Evolutionary conservation across 2,329 filamentous ascomycete genomes (phyloP).

Genomic region (Botrytis paeoniae): DNA sequence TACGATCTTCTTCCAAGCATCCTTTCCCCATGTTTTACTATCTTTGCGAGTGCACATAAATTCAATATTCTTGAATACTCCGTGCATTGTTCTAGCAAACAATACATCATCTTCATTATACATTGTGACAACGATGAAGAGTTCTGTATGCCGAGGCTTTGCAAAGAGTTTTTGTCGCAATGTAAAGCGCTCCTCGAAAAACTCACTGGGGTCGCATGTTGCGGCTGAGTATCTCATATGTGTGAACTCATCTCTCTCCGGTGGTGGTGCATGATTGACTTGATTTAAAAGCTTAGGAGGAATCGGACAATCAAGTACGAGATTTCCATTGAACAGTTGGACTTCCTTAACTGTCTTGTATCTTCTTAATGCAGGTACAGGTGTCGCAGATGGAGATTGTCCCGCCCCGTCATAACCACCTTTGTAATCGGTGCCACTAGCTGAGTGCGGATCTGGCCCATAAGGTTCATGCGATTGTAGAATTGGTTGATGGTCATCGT

Average conservation of each 20-base stretch:
- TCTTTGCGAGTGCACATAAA: constrained; percentile 93
- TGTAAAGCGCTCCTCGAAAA: constrained; percentile 83
- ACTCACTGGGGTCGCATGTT: constrained; percentile 94
- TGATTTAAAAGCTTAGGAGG: constrained; percentile 76
- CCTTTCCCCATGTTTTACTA: constrained; percentile 93
- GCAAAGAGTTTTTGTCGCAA: constrained; percentile 84
- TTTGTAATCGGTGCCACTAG: constrained; percentile 42
- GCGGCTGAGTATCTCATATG: constrained; percentile 93
- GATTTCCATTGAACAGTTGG: constrained; percentile 92
- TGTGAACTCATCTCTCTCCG: constrained; percentile 85
- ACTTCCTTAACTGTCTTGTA: constrained; percentile 99
- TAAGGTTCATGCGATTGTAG: constrained; percentile 54
- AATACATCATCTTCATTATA: constrained; percentile 98
- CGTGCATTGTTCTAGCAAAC: constrained; percentile 97
- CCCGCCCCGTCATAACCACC: constrained; percentile 42
- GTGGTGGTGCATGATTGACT: constrained; percentile 41
- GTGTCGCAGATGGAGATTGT: constrained; percentile 48
- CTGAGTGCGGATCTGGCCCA: constrained; percentile 55
- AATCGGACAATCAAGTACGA: constrained; percentile 94
- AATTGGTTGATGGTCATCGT: constrained; percentile 74
- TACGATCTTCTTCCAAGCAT: constrained; percentile 98
- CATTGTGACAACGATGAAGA: constrained; percentile 98
- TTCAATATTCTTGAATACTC: constrained; percentile 95
- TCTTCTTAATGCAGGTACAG: constrained; percentile 65
- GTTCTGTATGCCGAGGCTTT: constrained; percentile 83